Base-by-base conservation (phyloP, 345 rosid genomes). In the Anacardium occidentale region DNA sequence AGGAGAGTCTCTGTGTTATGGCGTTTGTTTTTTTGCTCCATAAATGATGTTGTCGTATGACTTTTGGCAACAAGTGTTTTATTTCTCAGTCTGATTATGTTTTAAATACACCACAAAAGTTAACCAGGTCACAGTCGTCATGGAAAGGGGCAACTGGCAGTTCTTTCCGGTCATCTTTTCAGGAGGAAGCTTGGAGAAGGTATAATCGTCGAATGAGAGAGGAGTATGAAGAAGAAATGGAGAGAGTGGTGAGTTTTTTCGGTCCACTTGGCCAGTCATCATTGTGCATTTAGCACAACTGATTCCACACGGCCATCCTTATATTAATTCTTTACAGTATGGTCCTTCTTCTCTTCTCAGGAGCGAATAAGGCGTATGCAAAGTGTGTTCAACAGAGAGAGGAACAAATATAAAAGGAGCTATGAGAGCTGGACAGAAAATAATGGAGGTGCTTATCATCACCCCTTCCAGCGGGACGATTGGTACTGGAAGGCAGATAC, bases 361-460 rank as follows among this genome's bases (percentile, higher is more conserved):
- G 97, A 92, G 81, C 91, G 99, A 62, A 92, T 95, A 74, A 90
- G 91, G 77, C 97, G 97, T 15, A 95, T 91, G 99, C 98, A 95
- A 79, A 90, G 91, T 72, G 99, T 95, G 68, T 95, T 94, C 76
- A 95, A 92, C 80, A 84, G 99, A 72, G 98, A 89, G 79, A 83
- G 96, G 81, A 86, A 81, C 77, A 95, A 95, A 72, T 79, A 83
- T 68, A 86, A 78, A 71, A 87, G 88, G 55, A 83, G 89, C 59
- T 89, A 85, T 29, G 98, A 92, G 80, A 87, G 84, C 77, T 95
- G 98, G 99, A 88, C 66, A 80, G 91, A 92, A 76, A 82, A 76
- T 84, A 92, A 80, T 61, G 64, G 84, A 24, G 85, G 84, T 74
- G 85, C 87, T 37, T 88, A 89, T 85, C 87, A 87, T 84, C 98